Base-by-base conservation (phyloP, 805 yeast genomes). In the Barnettozyma vustinii region DNA sequence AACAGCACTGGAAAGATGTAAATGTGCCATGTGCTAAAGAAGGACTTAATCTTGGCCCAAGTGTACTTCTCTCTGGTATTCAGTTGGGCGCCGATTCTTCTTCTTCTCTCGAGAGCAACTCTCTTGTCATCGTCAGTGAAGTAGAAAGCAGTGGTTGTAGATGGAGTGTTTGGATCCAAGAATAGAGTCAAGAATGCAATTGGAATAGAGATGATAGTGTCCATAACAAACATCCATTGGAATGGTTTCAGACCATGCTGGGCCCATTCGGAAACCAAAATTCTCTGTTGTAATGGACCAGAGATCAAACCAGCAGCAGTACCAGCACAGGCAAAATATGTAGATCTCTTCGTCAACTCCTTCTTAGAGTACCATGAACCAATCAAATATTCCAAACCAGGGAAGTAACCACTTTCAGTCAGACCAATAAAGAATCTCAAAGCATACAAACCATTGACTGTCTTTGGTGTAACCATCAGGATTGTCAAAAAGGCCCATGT, bases 1-100 rank as follows among this genome's bases (percentile, higher is more conserved):
- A 53, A 46, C 13, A 54, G 37, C 2, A 44, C 7, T 8, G 79
- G 79, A 55, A 75, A 74, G 16, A 72, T 70, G 41, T 57, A 70
- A 20, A 72, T 62, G 58, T 76, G 80, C 80, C 80, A 76, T 1
- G 79, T 72, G 48, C 53, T 65, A 62, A 74, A 74, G 54, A 70
- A 71, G 1, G 68, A 46, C 47, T 68, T 72, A 51, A 75, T 64
- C 50, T 70, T 71, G 8, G 47, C 42, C 65, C 65, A 60, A 2
- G 77, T 69, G 55, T 73, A 74, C 32, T 63, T 68, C 36, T 66
- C 67, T 57, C 72, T 60, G 5, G 69, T 65, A 46, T 72, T 73
- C 53, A 73, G 63, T 52, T 67, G 74, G n/a, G 75, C 74, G 19
- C 72, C 71, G 46, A 63, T 61, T 43, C 69, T 48, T 55, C 71